Evolutionary conservation across 2,329 filamentous ascomycete species (phyloP).

Genomic region (Dactylellina cionopaga): DNA sequence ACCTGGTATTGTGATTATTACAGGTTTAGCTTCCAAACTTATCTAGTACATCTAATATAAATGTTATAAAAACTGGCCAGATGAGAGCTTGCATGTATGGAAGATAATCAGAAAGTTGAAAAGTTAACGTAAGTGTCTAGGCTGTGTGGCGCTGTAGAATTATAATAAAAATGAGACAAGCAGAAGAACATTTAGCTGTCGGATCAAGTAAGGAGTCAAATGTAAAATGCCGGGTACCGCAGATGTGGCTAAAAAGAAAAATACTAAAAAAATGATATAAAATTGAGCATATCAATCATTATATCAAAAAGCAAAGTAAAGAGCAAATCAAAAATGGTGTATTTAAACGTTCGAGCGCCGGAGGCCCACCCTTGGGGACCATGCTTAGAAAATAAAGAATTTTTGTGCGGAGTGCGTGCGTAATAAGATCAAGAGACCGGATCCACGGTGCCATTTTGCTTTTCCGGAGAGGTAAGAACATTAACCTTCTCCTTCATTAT

Average conservation of each 20-base stretch:
- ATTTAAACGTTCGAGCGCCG: too few relatives aligned
- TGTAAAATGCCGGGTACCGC: background rate
- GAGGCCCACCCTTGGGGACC: too few relatives aligned
- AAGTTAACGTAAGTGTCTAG: background rate
- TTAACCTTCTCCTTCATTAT: conserved; percentile 12
- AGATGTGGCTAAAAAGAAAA: background rate
- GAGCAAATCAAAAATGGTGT: too few relatives aligned
- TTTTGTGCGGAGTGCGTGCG: too few relatives aligned
- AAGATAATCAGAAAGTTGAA: background rate
- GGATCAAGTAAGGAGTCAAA: too few relatives aligned
- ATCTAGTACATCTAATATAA: too few relatives aligned
- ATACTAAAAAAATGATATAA: background rate
- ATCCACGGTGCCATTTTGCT: background rate
- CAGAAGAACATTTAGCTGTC: too few relatives aligned
- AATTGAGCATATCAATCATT: too few relatives aligned
- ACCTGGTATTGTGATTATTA: background rate
- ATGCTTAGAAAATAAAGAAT: too few relatives aligned
- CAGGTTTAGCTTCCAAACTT: too few relatives aligned
- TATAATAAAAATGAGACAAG: background rate
- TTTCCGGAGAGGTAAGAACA: background rate
- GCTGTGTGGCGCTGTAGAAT: background rate
- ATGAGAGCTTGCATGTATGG: background rate
- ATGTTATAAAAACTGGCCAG: background rate
- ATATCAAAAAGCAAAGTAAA: too few relatives aligned
- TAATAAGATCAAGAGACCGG: background rate